These are phyloP conservation scores for Plantago ovata DNA, from an alignment of 257 asterid species.

Conservation along the genomic window DNA sequence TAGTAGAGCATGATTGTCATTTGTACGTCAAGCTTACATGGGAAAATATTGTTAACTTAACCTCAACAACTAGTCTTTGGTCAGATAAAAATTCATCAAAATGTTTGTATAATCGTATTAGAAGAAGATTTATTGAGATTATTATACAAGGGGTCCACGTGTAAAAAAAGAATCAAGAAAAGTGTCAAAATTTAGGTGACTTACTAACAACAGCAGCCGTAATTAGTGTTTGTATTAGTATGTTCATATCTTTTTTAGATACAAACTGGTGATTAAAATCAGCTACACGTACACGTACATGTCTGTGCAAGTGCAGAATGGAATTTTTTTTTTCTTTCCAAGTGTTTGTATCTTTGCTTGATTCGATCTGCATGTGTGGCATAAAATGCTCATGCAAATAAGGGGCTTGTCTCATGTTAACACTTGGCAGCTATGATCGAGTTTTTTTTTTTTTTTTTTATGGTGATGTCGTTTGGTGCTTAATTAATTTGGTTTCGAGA, in stretches of 20 bases:
- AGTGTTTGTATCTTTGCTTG: not conserved
- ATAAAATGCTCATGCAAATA: not conserved
- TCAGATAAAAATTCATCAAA: not conserved
- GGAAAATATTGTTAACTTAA: conserved; percentile 45
- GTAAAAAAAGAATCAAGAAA: conserved; percentile 26
- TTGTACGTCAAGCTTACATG: conserved; percentile 43
- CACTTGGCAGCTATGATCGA: not conserved
- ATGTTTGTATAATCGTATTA: too few relatives aligned
- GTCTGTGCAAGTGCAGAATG: not conserved
- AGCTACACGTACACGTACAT: not conserved
- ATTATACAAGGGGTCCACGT: conserved; percentile 24
- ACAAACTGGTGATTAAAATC: conserved; percentile 11
- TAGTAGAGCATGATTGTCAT: too few relatives aligned
- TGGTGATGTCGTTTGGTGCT: not conserved
- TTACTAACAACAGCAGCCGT: conserved; percentile 26
- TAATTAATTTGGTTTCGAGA: too few relatives aligned
- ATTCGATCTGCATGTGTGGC: conserved; percentile 4
- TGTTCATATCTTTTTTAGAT: not conserved
- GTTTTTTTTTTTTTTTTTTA: not conserved
- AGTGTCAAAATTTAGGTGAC: conserved; percentile 36
- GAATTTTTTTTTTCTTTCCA: not conserved
- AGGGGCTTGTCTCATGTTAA: not conserved
- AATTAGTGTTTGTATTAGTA: not conserved
- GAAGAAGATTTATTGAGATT: too few relatives aligned
- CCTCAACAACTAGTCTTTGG: conserved; percentile 34